Evolutionary conservation across 495 filamentous ascomycete species (phyloP), one percentile per base, ranked within the genome.

Genomic region (Neurospora sp.): DNA sequence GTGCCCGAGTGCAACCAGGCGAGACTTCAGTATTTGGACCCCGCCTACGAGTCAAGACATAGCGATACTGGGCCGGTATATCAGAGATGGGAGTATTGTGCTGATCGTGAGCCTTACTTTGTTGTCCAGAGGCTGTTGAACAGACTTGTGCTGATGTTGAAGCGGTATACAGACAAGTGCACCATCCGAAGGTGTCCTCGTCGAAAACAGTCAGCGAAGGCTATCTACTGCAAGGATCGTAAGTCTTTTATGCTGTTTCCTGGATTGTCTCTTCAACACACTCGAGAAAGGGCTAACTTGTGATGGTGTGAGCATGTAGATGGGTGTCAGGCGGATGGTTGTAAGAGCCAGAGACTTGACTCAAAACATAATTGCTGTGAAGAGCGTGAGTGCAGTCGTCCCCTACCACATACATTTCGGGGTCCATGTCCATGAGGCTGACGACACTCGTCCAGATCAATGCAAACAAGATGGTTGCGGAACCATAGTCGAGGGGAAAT

Each of bases 101-200:
- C 75, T 10, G 74, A 80, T 27, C 78, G 78, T 80, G 41, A 31
- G 78, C 75, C 16, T 72, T 22, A 31, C 11, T n/a, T n/a, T 8
- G 20, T 22, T n/a, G 38, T 14, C 5, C 1, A 8, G 3, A 61
- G 2, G 22, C 22, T 61, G 6, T 27, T 27, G 27, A n/a, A n/a
- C n/a, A n/a, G 12, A 31, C 22, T 18, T 44, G 35, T 18, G 27
- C 53, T 38, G 8, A 46, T 38, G 16, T 3, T 1, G n/a, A 27
- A 39, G 9, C 5, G n/a, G 69, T 78, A 76, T 41, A 4, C 18
- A 11, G 78, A 80, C 75, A 80, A 80, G 40, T 80, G 78, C 39
- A 72, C 68, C 9, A 27, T 78, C 12, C 74, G 40, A 39, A 40
- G 71, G 18, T 80, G 78, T 59, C n/a, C 40, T 5, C 70, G 70